Conservation (phyloP, 345 rosid genomes). For the Eucalyptus microcorys region DNA sequence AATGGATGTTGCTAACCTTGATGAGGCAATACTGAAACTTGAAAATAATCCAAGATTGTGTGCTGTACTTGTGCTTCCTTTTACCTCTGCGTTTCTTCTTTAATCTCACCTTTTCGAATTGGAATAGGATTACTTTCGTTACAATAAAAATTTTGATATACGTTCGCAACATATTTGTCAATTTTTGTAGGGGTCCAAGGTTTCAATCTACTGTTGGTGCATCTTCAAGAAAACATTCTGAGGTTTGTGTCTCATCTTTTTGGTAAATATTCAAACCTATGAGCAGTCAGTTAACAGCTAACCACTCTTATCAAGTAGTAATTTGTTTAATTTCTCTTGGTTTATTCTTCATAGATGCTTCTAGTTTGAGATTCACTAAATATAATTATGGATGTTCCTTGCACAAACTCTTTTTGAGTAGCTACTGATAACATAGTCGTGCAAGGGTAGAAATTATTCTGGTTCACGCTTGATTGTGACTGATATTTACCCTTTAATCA, state of each 20-base stretch:
- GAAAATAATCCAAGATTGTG: neutral
- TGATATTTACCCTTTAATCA: neutral
- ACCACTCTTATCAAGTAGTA: neutral
- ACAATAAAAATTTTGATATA: neutral
- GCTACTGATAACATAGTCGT: neutral
- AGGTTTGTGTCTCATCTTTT: slow-evolving; percentile 24
- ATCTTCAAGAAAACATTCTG: slow-evolving; percentile 23
- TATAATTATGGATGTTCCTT: neutral
- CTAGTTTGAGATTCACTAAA: neutral
- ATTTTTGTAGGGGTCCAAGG: slow-evolving; percentile 25
- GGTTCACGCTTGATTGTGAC: neutral
- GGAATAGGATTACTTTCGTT: neutral
- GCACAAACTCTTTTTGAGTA: neutral
- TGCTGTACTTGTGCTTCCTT: neutral
- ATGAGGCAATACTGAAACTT: neutral
- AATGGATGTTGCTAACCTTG: neutral
- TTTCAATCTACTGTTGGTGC: slow-evolving; percentile 6
- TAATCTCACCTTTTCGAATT: neutral
- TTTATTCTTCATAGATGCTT: neutral
- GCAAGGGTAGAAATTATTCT: neutral
- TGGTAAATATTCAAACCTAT: neutral
- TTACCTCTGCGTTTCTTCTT: neutral
- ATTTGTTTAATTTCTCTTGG: neutral
- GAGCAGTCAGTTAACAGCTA: neutral
- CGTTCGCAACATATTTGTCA: neutral